Percentiles rank a stretch among this genome's conserved stretches.
These are phyloP conservation scores for Phialophora verrucosa DNA, from an alignment of 2,329 filamentous ascomycete genomes.

Conservation along the genomic window DNA sequence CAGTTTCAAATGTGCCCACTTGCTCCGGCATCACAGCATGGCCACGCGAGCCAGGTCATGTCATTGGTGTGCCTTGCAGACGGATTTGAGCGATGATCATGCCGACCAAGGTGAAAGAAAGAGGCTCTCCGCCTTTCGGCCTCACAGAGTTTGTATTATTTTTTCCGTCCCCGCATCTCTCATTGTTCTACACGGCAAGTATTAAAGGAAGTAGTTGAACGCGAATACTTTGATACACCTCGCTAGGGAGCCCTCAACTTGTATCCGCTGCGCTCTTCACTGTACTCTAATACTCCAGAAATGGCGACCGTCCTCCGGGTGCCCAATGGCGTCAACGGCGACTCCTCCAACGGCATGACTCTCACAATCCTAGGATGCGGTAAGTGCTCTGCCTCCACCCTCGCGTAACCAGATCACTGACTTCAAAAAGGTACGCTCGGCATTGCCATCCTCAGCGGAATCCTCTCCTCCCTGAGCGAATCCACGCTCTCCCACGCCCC, in stretches of 20 bases:
- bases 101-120: neutral
- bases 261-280: neutral
- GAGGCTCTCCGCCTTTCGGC: conserved; percentile 2
- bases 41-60: conserved; percentile 9
- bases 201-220: neutral
- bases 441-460: conserved; percentile 79
- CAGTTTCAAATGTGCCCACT: neutral
- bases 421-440: conserved; percentile 73
- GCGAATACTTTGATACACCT: neutral
- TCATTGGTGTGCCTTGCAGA: conserved; percentile 31
- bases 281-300: neutral
- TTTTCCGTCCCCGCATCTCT: conserved; percentile 20
- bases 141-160: conserved; percentile 6
- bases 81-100: conserved; percentile 20
- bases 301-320: conserved; percentile 30
- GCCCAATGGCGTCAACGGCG: conserved; percentile 26
- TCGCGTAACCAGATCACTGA: neutral
- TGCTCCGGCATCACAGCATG: neutral
- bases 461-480: conserved; percentile 70
- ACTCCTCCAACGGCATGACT: conserved; percentile 51
- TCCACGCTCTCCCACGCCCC: conserved; percentile 42
- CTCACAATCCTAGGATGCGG: conserved; percentile 83
- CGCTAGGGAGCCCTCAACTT: neutral
- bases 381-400: conserved; percentile 50
- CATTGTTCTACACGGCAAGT: neutral